Evolutionary conservation across 768 basidiomycete species (phyloP).

Genomic region (Sutorius australiensis): DNA sequence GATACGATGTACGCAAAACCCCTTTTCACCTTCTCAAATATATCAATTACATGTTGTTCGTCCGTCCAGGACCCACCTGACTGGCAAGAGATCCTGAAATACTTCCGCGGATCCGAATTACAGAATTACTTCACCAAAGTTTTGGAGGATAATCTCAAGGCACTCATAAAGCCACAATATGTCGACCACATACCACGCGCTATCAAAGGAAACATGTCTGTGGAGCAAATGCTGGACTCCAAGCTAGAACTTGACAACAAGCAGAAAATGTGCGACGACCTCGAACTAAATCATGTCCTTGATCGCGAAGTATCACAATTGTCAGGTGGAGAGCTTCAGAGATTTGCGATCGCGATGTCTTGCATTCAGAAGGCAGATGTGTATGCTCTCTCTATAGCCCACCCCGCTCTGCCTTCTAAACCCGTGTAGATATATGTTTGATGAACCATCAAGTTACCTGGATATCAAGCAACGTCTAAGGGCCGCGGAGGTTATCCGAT

Average conservation of each 20-base stretch:
- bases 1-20: constrained; percentile 73
- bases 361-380: constrained; percentile 95
- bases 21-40: background rate
- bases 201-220: constrained; percentile 86
- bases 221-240: constrained; percentile 86
- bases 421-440: constrained; percentile 86
- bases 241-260: constrained; percentile 91
- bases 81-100: constrained; percentile 97
- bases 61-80: constrained; percentile 84
- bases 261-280: constrained; percentile 75
- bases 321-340: constrained; percentile 95
- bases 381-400: constrained; percentile 43
- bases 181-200: constrained; percentile 98
- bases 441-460: constrained; percentile 97
- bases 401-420: background rate
- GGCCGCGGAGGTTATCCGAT: constrained; percentile 93
- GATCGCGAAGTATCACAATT: constrained; percentile 82
- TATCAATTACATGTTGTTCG: background rate
- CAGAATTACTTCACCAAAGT: constrained; percentile 99
- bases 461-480: constrained; percentile 94
- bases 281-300: constrained; percentile 85
- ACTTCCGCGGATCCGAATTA: constrained; percentile 97
- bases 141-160: constrained; percentile 96
- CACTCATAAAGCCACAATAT: constrained; percentile 99
- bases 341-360: constrained; percentile 97